These are phyloP conservation scores for Inosperma sp. DNA, from an alignment of 768 basidiomycete species.

Conservation along the genomic window DNA sequence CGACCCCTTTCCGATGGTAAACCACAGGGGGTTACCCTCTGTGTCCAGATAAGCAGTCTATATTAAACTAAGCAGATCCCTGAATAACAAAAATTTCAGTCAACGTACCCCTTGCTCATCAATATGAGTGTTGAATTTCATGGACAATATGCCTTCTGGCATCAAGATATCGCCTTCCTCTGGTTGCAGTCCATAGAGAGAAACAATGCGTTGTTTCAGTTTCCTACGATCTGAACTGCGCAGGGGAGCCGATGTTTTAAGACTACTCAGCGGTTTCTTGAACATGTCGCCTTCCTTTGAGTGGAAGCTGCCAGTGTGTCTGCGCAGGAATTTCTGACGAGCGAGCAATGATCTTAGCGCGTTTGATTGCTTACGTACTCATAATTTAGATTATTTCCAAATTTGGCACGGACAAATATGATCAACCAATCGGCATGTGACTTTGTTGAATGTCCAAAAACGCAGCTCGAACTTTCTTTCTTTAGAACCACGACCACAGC, in stretches of 20 bases:
- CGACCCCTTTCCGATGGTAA: constrained; percentile 61
- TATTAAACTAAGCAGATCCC: constrained; percentile 3
- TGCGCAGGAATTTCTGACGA: not conserved
- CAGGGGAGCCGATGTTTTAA: constrained; percentile 74
- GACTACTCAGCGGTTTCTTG: constrained; percentile 65
- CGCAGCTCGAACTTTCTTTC: constrained; percentile 36
- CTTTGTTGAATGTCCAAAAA: constrained; percentile 22
- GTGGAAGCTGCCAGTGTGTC: too few species aligned
- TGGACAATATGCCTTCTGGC: constrained; percentile 64
- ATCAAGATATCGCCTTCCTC: constrained; percentile 68
- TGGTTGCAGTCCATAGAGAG: constrained; percentile 41
- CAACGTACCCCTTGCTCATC: constrained; percentile 62
- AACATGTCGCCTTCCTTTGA: too few species aligned
- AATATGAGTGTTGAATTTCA: constrained; percentile 63
- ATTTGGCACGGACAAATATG: too few species aligned
- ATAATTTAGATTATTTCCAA: too few species aligned
- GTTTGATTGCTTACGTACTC: too few species aligned
- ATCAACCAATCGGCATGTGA: too few species aligned
- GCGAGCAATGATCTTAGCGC: not conserved
- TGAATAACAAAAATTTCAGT: not conserved
- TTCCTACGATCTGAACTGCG: constrained; percentile 71
- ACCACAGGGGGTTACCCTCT: constrained; percentile 75
- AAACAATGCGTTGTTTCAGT: constrained; percentile 54
- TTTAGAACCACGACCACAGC: constrained; percentile 38
- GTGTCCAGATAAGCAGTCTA: constrained; percentile 62